Conservation (phyloP, 2,329 filamentous ascomycete species). For the Colletotrichum camelliae region DNA sequence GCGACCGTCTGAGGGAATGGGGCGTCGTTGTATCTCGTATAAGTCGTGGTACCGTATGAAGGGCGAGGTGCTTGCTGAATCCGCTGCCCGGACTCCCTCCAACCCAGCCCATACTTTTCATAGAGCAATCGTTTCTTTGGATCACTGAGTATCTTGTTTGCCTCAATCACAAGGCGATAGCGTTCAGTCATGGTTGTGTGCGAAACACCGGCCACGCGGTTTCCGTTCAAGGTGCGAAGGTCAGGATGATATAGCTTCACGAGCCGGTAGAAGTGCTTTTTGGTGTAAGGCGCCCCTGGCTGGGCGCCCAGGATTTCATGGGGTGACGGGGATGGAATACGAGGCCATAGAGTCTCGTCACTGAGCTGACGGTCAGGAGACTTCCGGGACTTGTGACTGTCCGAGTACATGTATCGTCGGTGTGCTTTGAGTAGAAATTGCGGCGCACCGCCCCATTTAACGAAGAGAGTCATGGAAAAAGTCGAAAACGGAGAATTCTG, state of each 20-base stretch:
- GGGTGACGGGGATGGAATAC: constrained; percentile 10
- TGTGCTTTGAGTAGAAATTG: background rate
- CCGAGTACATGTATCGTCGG: background rate
- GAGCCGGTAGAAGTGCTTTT: constrained; percentile 19
- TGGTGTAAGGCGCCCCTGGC: constrained; percentile 13
- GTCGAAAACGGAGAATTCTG: too few species aligned
- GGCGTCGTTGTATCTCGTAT: background rate
- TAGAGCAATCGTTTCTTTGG: constrained; percentile 12
- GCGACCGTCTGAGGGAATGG: background rate
- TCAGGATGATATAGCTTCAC: constrained; percentile 28
- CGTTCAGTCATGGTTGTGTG: constrained; percentile 6
- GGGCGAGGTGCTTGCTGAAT: background rate
- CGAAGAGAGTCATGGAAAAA: background rate
- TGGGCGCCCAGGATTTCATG: constrained; percentile 20
- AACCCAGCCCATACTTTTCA: constrained; percentile 14
- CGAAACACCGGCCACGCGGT: background rate
- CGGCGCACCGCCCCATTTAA: background rate
- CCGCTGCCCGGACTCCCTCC: background rate
- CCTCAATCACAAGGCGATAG: constrained; percentile 22
- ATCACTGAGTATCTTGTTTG: constrained; percentile 20
- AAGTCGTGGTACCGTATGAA: too few species aligned
- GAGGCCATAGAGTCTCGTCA: constrained; percentile 12
- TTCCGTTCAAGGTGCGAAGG: background rate
- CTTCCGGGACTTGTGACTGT: background rate
- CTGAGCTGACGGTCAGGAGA: background rate